Percentiles rank a stretch among this genome's conserved stretches.
These are phyloP conservation scores for Exophiala sp. DNA, from an alignment of 2,329 filamentous ascomycete species.

Conservation along the genomic window DNA sequence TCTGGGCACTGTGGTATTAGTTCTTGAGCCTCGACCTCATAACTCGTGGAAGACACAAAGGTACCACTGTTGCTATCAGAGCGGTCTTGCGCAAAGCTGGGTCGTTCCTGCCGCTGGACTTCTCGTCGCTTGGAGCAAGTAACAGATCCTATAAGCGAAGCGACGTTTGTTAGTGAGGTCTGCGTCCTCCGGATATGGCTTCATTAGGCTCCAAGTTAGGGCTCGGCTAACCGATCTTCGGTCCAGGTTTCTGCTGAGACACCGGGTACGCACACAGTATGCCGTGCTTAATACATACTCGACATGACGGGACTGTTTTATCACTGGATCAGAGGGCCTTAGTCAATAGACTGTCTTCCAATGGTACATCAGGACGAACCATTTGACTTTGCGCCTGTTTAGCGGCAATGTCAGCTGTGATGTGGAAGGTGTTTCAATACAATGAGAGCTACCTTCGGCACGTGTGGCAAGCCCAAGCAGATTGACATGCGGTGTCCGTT, in stretches of 20 bases:
- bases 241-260: slow-evolving; percentile 4
- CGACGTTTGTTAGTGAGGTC: too few relatives aligned
- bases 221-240: slow-evolving; percentile 2
- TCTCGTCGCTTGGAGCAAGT: too few relatives aligned
- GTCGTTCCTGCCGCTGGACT: too few relatives aligned
- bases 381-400: slow-evolving; percentile 9
- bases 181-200: too few relatives aligned
- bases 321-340: neutral
- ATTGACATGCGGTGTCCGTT: slow-evolving; percentile 1
- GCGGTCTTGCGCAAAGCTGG: too few relatives aligned
- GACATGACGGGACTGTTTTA: slow-evolving; percentile 3
- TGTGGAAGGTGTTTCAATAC: too few relatives aligned
- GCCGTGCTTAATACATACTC: slow-evolving; percentile 3
- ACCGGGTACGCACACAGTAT: slow-evolving; percentile 3
- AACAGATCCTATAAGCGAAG: too few relatives aligned
- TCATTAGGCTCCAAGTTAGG: too few relatives aligned
- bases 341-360: neutral
- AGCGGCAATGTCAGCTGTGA: neutral
- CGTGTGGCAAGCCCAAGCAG: slow-evolving; percentile 1
- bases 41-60: too few relatives aligned
- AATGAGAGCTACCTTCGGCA: slow-evolving; percentile 1
- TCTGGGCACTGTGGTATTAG: too few relatives aligned
- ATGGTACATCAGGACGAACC: neutral
- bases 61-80: too few relatives aligned
- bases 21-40: too few relatives aligned